Conservation (phyloP, 164 flowering plant species). For the Taxillus chinensis region DNA sequence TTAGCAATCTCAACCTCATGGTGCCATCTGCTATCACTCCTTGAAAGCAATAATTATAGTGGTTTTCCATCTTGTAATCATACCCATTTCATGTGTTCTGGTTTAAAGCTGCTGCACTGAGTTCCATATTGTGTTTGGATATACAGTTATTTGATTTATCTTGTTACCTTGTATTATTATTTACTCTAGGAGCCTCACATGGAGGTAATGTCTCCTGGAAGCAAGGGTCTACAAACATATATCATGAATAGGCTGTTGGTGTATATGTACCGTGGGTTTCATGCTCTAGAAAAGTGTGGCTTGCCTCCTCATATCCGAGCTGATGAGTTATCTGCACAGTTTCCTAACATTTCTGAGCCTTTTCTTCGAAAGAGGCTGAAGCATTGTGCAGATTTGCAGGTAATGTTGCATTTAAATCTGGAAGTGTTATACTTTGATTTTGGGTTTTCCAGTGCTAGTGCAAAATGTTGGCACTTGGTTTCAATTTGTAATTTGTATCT, state of each 20-base stretch:
- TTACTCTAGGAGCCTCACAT: constrained; percentile 77
- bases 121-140: no score
- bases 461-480: neutral
- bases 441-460: neutral
- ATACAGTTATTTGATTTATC: no score
- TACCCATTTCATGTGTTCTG: no score
- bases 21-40: no score
- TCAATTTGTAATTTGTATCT: neutral
- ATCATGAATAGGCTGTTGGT: constrained; percentile 68
- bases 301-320: constrained; percentile 51
- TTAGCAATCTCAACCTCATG: no score
- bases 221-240: constrained; percentile 65
- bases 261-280: constrained; percentile 67
- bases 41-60: no score
- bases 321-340: constrained; percentile 68
- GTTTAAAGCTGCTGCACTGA: no score
- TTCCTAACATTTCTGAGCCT: constrained; percentile 65
- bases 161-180: neutral
- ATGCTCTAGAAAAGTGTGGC: constrained; percentile 62
- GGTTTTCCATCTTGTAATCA: no score
- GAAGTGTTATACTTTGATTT: no score
- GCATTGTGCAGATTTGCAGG: constrained; percentile 84
- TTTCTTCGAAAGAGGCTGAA: constrained; percentile 73
- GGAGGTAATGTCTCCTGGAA: constrained; percentile 86
- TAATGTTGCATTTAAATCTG: constrained; percentile 14